These are phyloP conservation scores for Epipyxis sp. DNA, from an alignment of 108 stramenopile genomes.

Conservation along the genomic window DNA sequence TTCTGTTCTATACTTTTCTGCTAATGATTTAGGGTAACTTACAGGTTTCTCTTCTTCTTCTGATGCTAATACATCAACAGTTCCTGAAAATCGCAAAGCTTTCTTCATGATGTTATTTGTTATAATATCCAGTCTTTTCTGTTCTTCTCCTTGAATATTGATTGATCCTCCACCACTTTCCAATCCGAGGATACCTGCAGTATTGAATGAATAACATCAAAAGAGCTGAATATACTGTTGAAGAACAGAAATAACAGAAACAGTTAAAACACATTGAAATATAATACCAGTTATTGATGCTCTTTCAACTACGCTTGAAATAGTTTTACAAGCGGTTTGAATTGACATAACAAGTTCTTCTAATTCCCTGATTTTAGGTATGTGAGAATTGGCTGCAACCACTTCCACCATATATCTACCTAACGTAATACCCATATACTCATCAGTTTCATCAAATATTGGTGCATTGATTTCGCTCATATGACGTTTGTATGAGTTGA, in stretches of 20 bases:
- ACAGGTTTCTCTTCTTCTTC: conserved; percentile 46
- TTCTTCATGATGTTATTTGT: conserved; percentile 46
- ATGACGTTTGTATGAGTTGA: too few relatives aligned
- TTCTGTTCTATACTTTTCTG: background rate
- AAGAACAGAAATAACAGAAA: too few relatives aligned
- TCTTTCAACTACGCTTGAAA: background rate
- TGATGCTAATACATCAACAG: conserved; percentile 48
- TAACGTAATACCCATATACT: background rate
- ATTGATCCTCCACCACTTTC: conserved; percentile 6
- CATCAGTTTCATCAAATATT: background rate
- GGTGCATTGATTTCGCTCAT: background rate
- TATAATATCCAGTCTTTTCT: conserved; percentile 48
- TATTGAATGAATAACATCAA: too few relatives aligned
- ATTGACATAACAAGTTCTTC: background rate
- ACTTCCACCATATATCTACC: background rate
- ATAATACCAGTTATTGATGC: background rate
- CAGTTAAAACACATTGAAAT: too few relatives aligned
- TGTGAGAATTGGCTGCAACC: background rate
- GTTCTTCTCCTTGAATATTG: conserved; percentile 48
- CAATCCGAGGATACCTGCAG: too few relatives aligned
- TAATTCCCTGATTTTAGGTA: background rate
- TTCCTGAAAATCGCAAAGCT: conserved; percentile 34
- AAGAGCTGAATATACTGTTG: too few relatives aligned
- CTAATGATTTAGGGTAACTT: too few relatives aligned
- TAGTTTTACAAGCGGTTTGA: background rate